Conservation (phyloP, 352 stramenopile genomes). For the Phytophthora syringae region DNA sequence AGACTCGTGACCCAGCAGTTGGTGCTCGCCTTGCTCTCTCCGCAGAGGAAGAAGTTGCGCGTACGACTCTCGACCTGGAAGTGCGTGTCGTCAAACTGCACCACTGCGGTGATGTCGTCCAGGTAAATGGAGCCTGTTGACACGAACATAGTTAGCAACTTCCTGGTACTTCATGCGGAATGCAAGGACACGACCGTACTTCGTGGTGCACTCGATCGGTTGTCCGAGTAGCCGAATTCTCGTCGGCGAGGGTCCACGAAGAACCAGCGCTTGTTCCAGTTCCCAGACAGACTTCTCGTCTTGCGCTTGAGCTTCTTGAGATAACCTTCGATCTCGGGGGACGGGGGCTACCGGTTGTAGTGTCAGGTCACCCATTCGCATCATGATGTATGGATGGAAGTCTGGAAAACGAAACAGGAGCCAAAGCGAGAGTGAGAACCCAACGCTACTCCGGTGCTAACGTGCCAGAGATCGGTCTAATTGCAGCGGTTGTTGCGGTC, state of each 20-base stretch:
- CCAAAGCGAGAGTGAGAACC: slow-evolving; percentile 34
- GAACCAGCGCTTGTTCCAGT: slow-evolving; percentile 90
- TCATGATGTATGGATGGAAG: slow-evolving; percentile 6
- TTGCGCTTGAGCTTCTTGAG: slow-evolving; percentile 91
- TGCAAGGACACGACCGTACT: slow-evolving; percentile 64
- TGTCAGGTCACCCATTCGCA: slow-evolving; percentile 25
- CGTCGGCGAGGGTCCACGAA: slow-evolving; percentile 78
- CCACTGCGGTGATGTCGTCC: slow-evolving; percentile 86
- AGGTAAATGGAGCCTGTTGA: slow-evolving; percentile 88
- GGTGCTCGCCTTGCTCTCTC: slow-evolving; percentile 85
- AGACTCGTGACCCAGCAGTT: slow-evolving; percentile 84
- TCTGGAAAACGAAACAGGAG: too few relatives aligned
- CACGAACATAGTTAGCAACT: too few relatives aligned
- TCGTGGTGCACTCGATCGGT: slow-evolving; percentile 46
- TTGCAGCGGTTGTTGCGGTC: slow-evolving; percentile 27
- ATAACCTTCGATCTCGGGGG: slow-evolving; percentile 83
- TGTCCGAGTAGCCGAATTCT: slow-evolving; percentile 80
- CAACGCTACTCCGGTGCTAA: background rate
- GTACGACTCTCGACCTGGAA: slow-evolving; percentile 87
- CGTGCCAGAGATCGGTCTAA: slow-evolving; percentile 14
- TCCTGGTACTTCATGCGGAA: too few relatives aligned
- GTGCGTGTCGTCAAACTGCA: slow-evolving; percentile 87
- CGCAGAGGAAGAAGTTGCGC: slow-evolving; percentile 87
- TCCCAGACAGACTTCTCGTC: slow-evolving; percentile 72
- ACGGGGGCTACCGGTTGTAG: slow-evolving; percentile 53